phyloP scores from a whole-genome alignment of 805 yeast genomes.

The Cyberlindnera xylosilytica region DNA sequence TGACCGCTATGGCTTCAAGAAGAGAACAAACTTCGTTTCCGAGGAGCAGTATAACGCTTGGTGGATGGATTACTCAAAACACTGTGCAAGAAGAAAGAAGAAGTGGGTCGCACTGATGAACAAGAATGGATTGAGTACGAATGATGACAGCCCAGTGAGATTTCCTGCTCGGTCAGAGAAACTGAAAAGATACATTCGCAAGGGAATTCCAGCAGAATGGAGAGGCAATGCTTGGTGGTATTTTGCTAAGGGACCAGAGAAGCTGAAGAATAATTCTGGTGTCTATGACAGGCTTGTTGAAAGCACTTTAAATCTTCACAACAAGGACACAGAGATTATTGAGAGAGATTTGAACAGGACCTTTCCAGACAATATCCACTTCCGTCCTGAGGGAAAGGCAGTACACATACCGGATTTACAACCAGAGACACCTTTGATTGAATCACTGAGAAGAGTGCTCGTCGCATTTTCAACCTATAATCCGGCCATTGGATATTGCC shows the following conservation, averaged over 20 bases:
- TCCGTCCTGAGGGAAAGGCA: slow-evolving; percentile 42
- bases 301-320: slow-evolving; percentile 51
- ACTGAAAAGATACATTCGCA: slow-evolving; percentile 75
- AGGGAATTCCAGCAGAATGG: slow-evolving; percentile 97
- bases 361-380: slow-evolving; percentile 88
- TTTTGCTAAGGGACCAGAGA: slow-evolving; percentile 83
- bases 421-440: slow-evolving; percentile 62
- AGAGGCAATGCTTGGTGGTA: slow-evolving; percentile 96
- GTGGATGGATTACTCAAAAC: slow-evolving; percentile 68
- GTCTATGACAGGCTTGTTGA: slow-evolving; percentile 67
- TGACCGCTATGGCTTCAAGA: slow-evolving; percentile 88
- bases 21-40: slow-evolving; percentile 51
- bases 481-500: slow-evolving; percentile 94
- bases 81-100: slow-evolving; percentile 58
- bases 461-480: slow-evolving; percentile 80
- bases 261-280: slow-evolving; percentile 64
- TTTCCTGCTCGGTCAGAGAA: slow-evolving; percentile 80
- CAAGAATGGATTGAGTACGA: slow-evolving; percentile 57
- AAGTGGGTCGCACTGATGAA: slow-evolving; percentile 75
- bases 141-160: slow-evolving; percentile 51
- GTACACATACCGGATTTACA: slow-evolving; percentile 1
- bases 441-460: slow-evolving; percentile 74
- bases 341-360: slow-evolving; percentile 93
- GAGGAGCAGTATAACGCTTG: slow-evolving; percentile 63
- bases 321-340: slow-evolving; percentile 83